Evolutionary conservation across 495 filamentous ascomycete species (phyloP).

Genomic region (Neurospora sp.): DNA sequence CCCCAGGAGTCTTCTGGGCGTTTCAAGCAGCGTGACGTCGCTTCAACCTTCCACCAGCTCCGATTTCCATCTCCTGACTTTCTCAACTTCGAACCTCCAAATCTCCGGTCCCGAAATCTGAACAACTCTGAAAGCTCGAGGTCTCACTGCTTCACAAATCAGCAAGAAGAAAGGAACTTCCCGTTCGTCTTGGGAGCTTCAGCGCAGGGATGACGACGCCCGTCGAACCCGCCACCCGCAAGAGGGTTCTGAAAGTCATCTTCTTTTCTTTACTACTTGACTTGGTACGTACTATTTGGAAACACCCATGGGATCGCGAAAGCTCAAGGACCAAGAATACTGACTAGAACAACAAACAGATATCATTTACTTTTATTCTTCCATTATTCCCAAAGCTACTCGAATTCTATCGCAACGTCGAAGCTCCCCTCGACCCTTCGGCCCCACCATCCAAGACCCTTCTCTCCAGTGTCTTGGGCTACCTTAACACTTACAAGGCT

Average conservation of each 20-base stretch:
- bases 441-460: slow-evolving; percentile 43
- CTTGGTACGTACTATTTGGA: slow-evolving; percentile 27
- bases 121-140: background rate
- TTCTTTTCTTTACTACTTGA: slow-evolving; percentile 46
- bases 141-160: background rate
- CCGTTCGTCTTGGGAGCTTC: background rate
- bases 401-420: slow-evolving; percentile 79
- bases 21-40: background rate
- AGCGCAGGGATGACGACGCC: slow-evolving; percentile 27
- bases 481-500: slow-evolving; percentile 91
- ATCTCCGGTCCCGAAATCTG: background rate
- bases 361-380: slow-evolving; percentile 81
- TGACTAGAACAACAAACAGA: slow-evolving; percentile 15
- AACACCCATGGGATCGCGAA: slow-evolving; percentile 12
- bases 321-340: slow-evolving; percentile 4
- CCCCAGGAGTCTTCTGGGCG: background rate
- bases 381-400: slow-evolving; percentile 91
- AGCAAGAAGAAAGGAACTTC: background rate
- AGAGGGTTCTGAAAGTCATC: slow-evolving; percentile 71
- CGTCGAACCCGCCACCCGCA: slow-evolving; percentile 48
- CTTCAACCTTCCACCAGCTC: background rate
- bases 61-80: background rate
- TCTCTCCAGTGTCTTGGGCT: slow-evolving; percentile 66
- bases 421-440: slow-evolving; percentile 45
- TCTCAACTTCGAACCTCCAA: background rate